phyloP scores from a whole-genome alignment of 2,329 filamentous ascomycete genomes.

The Zelopaecilomyces penicillatus region DNA sequence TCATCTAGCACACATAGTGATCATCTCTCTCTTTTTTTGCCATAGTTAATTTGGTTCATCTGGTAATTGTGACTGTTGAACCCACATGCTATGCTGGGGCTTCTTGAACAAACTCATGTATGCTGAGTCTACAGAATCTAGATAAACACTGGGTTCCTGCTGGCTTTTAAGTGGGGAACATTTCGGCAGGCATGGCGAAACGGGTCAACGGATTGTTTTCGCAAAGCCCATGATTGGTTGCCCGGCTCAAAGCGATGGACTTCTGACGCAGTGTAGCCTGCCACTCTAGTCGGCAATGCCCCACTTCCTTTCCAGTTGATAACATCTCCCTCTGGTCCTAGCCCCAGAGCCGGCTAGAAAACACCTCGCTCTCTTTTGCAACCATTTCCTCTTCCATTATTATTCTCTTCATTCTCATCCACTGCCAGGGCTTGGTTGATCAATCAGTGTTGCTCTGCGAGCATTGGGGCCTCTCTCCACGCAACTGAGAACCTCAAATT shows the following conservation, averaged over 20 bases:
- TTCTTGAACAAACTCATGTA: too few relatives aligned
- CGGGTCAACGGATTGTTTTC: conserved; percentile 17
- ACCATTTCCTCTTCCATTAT: conserved; percentile 7
- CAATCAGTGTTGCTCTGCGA: conserved; percentile 12
- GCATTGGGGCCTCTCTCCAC: conserved; percentile 13
- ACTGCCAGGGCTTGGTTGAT: conserved; percentile 7
- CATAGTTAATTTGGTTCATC: too few relatives aligned
- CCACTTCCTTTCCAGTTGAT: conserved; percentile 4
- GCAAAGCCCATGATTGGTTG: conserved; percentile 17
- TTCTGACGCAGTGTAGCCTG: conserved; percentile 5
- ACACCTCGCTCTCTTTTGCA: conserved; percentile 20
- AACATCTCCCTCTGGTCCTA: too few relatives aligned
- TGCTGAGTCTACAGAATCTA: too few relatives aligned
- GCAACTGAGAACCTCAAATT: conserved; percentile 18
- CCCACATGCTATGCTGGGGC: too few relatives aligned
- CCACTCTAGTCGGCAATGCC: conserved; percentile 5
- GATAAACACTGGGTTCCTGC: background rate
- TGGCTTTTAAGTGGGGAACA: background rate
- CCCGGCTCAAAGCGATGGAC: conserved; percentile 2
- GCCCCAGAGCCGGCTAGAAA: conserved; percentile 13
- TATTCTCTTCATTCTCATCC: conserved; percentile 12
- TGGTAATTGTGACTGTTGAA: too few relatives aligned
- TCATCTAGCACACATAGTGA: background rate
- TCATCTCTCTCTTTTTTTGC: too few relatives aligned
- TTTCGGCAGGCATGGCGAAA: conserved; percentile 12